Conservation (phyloP, 176 grass and related monocot genomes). For the Aegilops bicornis region DNA sequence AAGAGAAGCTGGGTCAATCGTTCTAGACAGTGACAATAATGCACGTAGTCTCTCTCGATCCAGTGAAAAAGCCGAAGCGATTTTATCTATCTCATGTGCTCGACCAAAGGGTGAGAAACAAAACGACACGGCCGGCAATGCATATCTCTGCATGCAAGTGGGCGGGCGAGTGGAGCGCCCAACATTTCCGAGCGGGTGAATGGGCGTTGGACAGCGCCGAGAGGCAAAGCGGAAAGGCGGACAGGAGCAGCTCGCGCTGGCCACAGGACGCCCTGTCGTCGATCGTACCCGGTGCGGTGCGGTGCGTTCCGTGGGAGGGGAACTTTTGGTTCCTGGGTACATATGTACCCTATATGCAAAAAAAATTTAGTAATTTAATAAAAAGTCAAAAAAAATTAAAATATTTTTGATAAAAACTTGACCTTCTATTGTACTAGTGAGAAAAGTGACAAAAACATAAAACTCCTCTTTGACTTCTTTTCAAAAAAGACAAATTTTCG, state of each 20-base stretch:
- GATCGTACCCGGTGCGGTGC: neutral
- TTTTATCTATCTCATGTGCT: neutral
- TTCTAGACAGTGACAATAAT: neutral
- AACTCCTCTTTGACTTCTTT: too few species aligned
- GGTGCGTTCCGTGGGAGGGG: too few species aligned
- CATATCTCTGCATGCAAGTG: constrained; percentile 22
- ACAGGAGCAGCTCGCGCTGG: neutral
- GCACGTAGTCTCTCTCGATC: neutral
- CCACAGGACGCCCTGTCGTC: neutral
- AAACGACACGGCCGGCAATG: neutral
- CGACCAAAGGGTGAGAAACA: neutral
- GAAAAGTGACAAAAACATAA: too few species aligned
- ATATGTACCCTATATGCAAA: too few species aligned
- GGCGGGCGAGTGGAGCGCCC: constrained; percentile 34
- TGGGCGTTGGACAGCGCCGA: constrained; percentile 29
- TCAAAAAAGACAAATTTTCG: too few species aligned
- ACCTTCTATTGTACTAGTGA: too few species aligned
- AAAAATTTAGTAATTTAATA: too few species aligned
- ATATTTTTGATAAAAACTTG: too few species aligned
- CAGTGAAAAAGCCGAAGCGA: neutral
- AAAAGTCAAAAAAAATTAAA: too few species aligned
- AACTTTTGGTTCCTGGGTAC: too few species aligned
- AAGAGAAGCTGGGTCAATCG: neutral
- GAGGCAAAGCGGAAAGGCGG: constrained; percentile 4
- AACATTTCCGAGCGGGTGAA: constrained; percentile 29